Base-by-base conservation (phyloP, 2,329 filamentous ascomycete species). In the Alternaria ethzedia region DNA sequence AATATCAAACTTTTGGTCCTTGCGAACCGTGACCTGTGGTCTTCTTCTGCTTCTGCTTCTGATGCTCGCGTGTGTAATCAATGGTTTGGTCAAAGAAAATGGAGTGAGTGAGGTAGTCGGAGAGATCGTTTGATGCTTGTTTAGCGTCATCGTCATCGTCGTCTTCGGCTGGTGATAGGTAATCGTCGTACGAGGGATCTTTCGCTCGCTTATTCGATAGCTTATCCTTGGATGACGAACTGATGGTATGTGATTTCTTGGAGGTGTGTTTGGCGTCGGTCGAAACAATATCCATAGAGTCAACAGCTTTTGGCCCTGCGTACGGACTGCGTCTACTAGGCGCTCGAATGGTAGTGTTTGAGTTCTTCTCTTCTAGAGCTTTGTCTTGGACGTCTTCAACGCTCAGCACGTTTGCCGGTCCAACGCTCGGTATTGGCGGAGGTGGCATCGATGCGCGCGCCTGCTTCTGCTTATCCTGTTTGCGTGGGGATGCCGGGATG, bases 301-400 rank as follows among this genome's bases (percentile, higher is more conserved):
- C 65, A 6, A 75, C 36, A 6, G 68, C 58, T 55, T 68, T 66
- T 0, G 75, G 69, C 0, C 69, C 32, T 6, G 28, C 58, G 51
- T 75, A 69, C 10, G 73, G 71, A 6, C 72, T 70, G 13, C 65
- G 41, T 9, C 73, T 68, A 50, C 69, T 74, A 0, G 71, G 69
- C 8, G 75, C 73, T 36, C 77, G 70, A 32, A 78, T 79, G 0
- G 76, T 79, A 9, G 70, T 75, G 47, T 76, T 75, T 3, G 70
- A 74, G 1, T 47, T 59, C 57, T 75, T 79, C 63, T 78, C 76
- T 41, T 78, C 75, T 3, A 78, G 55, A 3, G 61, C 54, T 47
- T 74, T 77, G 23, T 73, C 58, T 28, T 66, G 56, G 8, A 67
- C 67, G 9, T 68, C 64, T 25, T 68, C 59, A 13, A 63, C 55